A percentile compares a stretch with the other conserved stretches of the same genome.
These are phyloP conservation scores for Juglanconis sp. DNA, from an alignment of 2,329 filamentous ascomycete species.

Conservation along the genomic window DNA sequence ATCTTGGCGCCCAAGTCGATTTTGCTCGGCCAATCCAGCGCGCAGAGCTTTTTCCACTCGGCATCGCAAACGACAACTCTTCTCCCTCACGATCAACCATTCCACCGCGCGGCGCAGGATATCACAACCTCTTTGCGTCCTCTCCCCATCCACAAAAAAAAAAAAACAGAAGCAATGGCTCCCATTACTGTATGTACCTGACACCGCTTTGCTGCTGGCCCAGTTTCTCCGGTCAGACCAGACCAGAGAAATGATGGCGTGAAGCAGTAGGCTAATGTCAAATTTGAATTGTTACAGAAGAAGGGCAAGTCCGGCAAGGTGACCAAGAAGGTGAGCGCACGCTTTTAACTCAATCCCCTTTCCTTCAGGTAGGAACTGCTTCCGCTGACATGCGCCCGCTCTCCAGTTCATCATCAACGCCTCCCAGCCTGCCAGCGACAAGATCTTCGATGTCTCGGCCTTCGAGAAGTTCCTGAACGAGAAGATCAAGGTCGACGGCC, in stretches of 20 bases:
- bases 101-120: slow-evolving; percentile 70
- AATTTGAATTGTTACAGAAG: slow-evolving; percentile 52
- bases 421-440: slow-evolving; percentile 95
- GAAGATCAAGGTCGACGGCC: slow-evolving; percentile 99
- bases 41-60: slow-evolving; percentile 8
- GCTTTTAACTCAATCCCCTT: neutral
- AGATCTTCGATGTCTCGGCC: slow-evolving; percentile 98
- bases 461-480: slow-evolving; percentile 99
- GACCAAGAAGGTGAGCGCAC: slow-evolving; percentile 72
- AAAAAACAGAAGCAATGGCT: slow-evolving; percentile 67
- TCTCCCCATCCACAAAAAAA: slow-evolving; percentile 23
- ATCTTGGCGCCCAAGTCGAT: neutral
- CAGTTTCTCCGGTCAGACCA: slow-evolving; percentile 36
- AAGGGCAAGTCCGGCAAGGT: slow-evolving; percentile 69
- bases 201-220: slow-evolving; percentile 93
- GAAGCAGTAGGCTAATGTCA: slow-evolving; percentile 96
- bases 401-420: slow-evolving; percentile 97
- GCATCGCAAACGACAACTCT: slow-evolving; percentile 1
- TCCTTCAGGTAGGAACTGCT: neutral
- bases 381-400: neutral
- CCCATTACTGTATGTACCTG: slow-evolving; percentile 80
- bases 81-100: slow-evolving; percentile 7
- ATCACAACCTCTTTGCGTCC: slow-evolving; percentile 63
- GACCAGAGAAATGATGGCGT: slow-evolving; percentile 48
- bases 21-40: neutral